Evolutionary conservation across 345 rosid species (phyloP).

Genomic region (Schrenkiella parvula): DNA sequence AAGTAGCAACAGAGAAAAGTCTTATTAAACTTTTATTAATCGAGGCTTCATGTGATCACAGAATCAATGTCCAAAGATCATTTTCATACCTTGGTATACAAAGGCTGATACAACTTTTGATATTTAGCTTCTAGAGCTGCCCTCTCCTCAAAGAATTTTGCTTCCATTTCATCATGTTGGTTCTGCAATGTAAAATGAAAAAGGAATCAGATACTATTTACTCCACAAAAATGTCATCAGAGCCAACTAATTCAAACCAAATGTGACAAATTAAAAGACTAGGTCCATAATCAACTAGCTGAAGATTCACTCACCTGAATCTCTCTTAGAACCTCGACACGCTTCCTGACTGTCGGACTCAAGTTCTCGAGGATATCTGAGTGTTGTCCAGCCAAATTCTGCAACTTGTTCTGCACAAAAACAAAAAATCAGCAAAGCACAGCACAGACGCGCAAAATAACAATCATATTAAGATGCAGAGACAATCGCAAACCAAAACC

Average conservation of each 20-base stretch:
- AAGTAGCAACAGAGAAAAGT: not conserved
- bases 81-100: conserved; percentile 58
- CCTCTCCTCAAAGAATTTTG: conserved; percentile 86
- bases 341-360: conserved; percentile 63
- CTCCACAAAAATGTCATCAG: not conserved
- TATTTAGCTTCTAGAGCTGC: conserved; percentile 92
- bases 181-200: conserved; percentile 41
- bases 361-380: conserved; percentile 66
- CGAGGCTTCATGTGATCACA: not conserved
- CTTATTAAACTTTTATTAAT: not conserved
- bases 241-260: not conserved
- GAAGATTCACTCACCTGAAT: conserved; percentile 55
- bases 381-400: conserved; percentile 76
- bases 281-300: not conserved
- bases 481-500: not conserved
- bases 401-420: conserved; percentile 63
- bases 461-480: not conserved
- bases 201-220: not conserved
- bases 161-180: conserved; percentile 77
- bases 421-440: not conserved
- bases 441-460: conserved; percentile 13
- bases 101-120: conserved; percentile 77
- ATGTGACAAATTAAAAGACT: not conserved
- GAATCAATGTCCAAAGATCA: not conserved
- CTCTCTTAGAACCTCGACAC: conserved; percentile 86